Percentiles rank a stretch among this genome's conserved stretches.
Conservation (phyloP, 495 filamentous ascomycete genomes). For the Neurospora africana region DNA sequence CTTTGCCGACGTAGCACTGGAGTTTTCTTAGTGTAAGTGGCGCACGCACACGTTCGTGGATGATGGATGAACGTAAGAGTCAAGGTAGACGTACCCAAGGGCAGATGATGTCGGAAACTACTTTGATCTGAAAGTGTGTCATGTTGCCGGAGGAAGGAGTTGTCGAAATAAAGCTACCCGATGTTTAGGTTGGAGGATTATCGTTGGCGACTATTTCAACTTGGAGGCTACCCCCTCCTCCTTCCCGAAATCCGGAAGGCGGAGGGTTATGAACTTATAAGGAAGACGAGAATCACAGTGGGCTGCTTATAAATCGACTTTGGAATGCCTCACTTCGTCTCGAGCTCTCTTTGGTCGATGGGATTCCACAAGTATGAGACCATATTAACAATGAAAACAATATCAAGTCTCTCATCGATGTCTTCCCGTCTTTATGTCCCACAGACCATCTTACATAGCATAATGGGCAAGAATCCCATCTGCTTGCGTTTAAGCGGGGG, state of each 20-base stretch:
- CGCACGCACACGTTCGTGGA: background rate
- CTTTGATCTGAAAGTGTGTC: slow-evolving; percentile 67
- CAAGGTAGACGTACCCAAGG: slow-evolving; percentile 47
- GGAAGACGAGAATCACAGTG: background rate
- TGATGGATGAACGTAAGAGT: background rate
- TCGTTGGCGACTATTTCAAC: background rate
- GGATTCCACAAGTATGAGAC: background rate
- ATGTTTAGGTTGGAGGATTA: background rate
- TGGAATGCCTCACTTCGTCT: background rate
- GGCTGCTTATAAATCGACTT: background rate
- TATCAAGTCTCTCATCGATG: background rate
- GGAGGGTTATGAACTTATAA: background rate
- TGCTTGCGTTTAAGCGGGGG: background rate
- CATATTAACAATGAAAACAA: background rate
- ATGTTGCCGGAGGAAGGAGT: slow-evolving; percentile 28
- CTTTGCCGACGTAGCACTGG: slow-evolving; percentile 75
- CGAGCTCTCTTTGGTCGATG: background rate
- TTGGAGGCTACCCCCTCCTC: background rate
- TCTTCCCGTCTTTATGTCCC: background rate
- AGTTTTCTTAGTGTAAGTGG: background rate
- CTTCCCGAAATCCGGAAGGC: background rate
- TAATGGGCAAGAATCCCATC: background rate
- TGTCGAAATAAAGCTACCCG: background rate
- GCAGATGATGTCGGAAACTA: slow-evolving; percentile 71
- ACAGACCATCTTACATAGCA: background rate